Evolutionary conservation across 345 rosid genomes (phyloP).

Genomic region (Sonneratia caseolaris): DNA sequence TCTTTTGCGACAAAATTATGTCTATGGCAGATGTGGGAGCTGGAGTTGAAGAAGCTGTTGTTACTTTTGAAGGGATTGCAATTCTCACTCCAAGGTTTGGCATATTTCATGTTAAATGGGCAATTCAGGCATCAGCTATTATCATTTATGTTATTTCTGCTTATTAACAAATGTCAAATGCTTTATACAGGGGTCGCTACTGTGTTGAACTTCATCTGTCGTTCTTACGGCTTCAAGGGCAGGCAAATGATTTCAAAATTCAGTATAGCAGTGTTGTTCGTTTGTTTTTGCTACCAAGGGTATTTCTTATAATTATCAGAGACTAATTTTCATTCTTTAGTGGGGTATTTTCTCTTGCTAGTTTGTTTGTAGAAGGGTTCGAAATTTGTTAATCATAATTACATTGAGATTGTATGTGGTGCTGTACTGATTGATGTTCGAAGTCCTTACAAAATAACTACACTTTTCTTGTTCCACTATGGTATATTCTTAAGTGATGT

Average conservation of each 20-base stretch:
- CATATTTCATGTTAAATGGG: neutral
- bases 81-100: constrained; percentile 89
- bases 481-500: too few species aligned
- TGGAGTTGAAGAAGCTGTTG: constrained; percentile 88
- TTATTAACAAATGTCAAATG: neutral
- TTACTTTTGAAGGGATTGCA: constrained; percentile 81
- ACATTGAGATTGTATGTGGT: too few species aligned
- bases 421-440: too few species aligned
- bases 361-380: neutral
- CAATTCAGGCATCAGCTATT: neutral
- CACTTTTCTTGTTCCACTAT: too few species aligned
- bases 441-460: too few species aligned
- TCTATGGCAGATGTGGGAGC: constrained; percentile 80
- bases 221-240: constrained; percentile 85
- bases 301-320: constrained; percentile 8
- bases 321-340: neutral
- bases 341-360: neutral
- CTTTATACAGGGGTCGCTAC: constrained; percentile 80
- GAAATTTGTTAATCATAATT: too few species aligned
- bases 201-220: constrained; percentile 93
- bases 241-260: constrained; percentile 97
- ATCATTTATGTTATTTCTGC: neutral
- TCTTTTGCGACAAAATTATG: constrained; percentile 63
- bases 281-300: constrained; percentile 94
- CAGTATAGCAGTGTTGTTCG: constrained; percentile 98